Evolutionary conservation across 495 filamentous ascomycete species (phyloP).

Genomic region (Trypethelium eluteriae): DNA sequence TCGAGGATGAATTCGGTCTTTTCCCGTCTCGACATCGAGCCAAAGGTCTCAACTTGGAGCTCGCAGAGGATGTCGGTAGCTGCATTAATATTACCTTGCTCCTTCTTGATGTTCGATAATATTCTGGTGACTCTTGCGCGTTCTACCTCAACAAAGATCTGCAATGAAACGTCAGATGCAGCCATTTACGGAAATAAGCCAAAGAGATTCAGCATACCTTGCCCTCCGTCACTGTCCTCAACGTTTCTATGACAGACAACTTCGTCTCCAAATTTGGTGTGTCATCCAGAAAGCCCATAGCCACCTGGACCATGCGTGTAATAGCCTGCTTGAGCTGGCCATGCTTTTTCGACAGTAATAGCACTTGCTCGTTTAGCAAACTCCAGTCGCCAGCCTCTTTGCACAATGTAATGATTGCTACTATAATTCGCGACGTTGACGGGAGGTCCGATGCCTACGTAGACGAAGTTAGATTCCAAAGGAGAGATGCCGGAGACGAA

Average conservation of each 20-base stretch:
- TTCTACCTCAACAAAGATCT: slow-evolving; percentile 99
- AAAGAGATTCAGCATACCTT: slow-evolving; percentile 51
- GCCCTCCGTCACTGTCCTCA: slow-evolving; percentile 94
- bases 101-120: slow-evolving; percentile 91
- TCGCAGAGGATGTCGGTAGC: slow-evolving; percentile 92
- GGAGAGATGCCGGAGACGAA: background rate
- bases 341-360: slow-evolving; percentile 97
- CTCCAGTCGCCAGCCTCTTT: slow-evolving; percentile 88
- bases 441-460: slow-evolving; percentile 83
- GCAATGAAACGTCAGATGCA: slow-evolving; percentile 15
- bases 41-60: slow-evolving; percentile 97
- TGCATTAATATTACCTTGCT: slow-evolving; percentile 80
- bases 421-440: slow-evolving; percentile 80
- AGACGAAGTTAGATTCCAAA: slow-evolving; percentile 4
- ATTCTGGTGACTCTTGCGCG: slow-evolving; percentile 90
- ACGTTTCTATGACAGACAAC: slow-evolving; percentile 83
- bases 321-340: slow-evolving; percentile 97
- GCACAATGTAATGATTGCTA: slow-evolving; percentile 85
- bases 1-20: slow-evolving; percentile 98
- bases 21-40: slow-evolving; percentile 92
- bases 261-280: slow-evolving; percentile 75
- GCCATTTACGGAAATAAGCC: background rate
- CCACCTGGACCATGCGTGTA: slow-evolving; percentile 96
- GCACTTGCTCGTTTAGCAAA: slow-evolving; percentile 89
- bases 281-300: slow-evolving; percentile 84